Percentiles rank a stretch among this genome's conserved stretches.
Evolutionary conservation across 441 rosid species (phyloP).

Genomic region (Pelargonium australe): DNA sequence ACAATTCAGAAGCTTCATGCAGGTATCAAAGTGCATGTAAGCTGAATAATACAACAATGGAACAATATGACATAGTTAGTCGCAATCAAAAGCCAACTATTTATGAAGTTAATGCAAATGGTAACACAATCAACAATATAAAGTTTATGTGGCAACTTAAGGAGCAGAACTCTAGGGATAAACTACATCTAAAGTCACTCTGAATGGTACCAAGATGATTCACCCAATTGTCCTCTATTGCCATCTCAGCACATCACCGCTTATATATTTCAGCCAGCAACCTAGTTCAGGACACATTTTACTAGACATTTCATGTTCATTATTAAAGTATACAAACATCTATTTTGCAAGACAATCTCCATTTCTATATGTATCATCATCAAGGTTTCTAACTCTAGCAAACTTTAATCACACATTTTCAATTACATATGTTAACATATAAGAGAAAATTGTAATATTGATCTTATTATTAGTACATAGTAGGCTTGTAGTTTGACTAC

Average conservation of each 20-base stretch:
- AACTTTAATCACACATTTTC: constrained; percentile 1
- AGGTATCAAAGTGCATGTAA: constrained; percentile 12
- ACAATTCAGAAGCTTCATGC: constrained; percentile 12
- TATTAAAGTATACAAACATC: too few relatives aligned
- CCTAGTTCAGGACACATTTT: background rate
- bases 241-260: background rate
- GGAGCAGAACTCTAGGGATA: too few relatives aligned
- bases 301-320: too few relatives aligned
- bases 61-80: too few relatives aligned
- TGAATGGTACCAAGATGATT: background rate
- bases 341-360: background rate
- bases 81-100: background rate
- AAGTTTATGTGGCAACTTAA: too few relatives aligned
- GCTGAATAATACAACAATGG: background rate
- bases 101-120: background rate
- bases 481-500: too few relatives aligned
- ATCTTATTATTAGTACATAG: too few relatives aligned
- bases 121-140: background rate
- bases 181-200: background rate
- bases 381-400: background rate
- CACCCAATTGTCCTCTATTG: background rate
- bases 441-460: too few relatives aligned
- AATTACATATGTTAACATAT: background rate
- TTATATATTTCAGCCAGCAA: background rate
- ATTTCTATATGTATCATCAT: constrained; percentile 2